Evolutionary conservation across 2,329 filamentous ascomycete species (phyloP), one percentile per base, ranked within the genome.

Genomic region (Dactylellina parvicollis): DNA sequence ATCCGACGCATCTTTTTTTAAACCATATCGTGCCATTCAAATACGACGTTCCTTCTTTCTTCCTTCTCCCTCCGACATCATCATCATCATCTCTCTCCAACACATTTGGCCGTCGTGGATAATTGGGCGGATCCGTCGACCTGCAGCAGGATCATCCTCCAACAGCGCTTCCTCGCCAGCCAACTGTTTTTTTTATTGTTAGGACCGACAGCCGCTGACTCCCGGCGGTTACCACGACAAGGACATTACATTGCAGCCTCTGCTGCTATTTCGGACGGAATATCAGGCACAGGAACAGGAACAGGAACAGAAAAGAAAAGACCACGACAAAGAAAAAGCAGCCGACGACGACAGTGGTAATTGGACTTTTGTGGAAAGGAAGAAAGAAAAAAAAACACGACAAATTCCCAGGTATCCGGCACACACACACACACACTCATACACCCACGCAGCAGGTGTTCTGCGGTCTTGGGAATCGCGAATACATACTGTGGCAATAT

Each of bases 401-500:
- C 16, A 42, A 49, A 40, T 47, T 55, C 66, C 69, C 54, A 57
- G 50, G 22, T 62, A 42, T 73, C 69, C 46, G 69, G 69, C n/a
- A n/a, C n/a, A n/a, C n/a, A n/a, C n/a, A n/a, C n/a, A n/a, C n/a
- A n/a, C n/a, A n/a, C n/a, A n/a, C n/a, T n/a, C n/a, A n/a, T n/a
- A n/a, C n/a, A n/a, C n/a, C 20, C 16, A 44, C n/a, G 18, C 42
- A 52, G 57, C 16, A 50, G 28, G 10, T 44, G 22, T 22, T 32
- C 59, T 42, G 38, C 49, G 46, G 67, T 65, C 65, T 72, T 72
- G 67, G 59, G 67, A 57, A 72, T 72, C 59, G 67, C 59, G 34
- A 65, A n/a, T n/a, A n/a, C n/a, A n/a, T n/a, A n/a, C n/a, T n/a
- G 67, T 72, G 64, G 59, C 67, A 65, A 72, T 64, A 72, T 22